phyloP scores from a whole-genome alignment of 1,284 basidiomycete species.

The Leccinum griseonigrum region DNA sequence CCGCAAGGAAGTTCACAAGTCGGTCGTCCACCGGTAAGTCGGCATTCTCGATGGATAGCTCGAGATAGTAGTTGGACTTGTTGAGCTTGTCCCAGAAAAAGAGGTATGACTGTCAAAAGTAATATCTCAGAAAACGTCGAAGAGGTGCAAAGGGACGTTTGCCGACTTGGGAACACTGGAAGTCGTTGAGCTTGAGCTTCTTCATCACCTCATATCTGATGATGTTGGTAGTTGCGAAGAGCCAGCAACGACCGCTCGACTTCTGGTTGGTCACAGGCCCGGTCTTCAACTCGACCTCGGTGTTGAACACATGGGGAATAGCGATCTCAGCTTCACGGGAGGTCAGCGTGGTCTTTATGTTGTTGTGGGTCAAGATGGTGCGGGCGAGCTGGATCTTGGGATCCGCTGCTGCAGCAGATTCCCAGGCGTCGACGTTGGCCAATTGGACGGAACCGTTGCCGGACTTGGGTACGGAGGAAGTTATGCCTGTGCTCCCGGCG shows the following conservation, averaged over 20 bases:
- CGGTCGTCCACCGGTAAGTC: conserved; percentile 83
- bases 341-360: conserved; percentile 66
- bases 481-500: background rate
- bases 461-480: conserved; percentile 33
- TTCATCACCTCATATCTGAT: conserved; percentile 84
- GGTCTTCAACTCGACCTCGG: conserved; percentile 75
- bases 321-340: conserved; percentile 63
- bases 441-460: conserved; percentile 58
- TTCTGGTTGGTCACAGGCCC: conserved; percentile 88
- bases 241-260: conserved; percentile 86
- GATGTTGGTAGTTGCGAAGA: conserved; percentile 90
- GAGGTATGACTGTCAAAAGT: conserved; percentile 63
- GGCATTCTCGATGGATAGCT: conserved; percentile 80
- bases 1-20: conserved; percentile 73
- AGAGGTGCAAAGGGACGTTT: background rate
- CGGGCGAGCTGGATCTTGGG: conserved; percentile 77
- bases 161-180: conserved; percentile 83
- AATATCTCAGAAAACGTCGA: conserved; percentile 11
- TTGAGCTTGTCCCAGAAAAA: conserved; percentile 97
- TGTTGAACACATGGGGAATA: conserved; percentile 84
- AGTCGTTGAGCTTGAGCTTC: conserved; percentile 81
- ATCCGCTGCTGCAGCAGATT: conserved; percentile 51
- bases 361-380: conserved; percentile 74
- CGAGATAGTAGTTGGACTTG: conserved; percentile 94
- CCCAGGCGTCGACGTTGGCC: conserved; percentile 63